These are phyloP conservation scores for Fraxinus cuspidata DNA, from an alignment of 257 asterid species.

Conservation along the genomic window DNA sequence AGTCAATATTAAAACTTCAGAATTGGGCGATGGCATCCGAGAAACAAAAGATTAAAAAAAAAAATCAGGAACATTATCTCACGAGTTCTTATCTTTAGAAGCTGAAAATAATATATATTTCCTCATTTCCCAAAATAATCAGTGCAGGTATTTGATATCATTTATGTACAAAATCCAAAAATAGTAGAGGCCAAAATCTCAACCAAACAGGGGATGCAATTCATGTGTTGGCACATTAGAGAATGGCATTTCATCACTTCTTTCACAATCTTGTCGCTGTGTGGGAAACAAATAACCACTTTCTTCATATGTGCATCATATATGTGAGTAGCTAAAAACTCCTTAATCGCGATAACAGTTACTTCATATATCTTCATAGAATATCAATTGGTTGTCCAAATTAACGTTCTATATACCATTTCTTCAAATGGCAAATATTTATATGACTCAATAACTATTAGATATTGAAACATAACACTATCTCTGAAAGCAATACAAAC, in stretches of 20 bases:
- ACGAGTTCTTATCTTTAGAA: not conserved
- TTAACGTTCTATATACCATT: too few relatives aligned
- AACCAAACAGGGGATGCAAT: not conserved
- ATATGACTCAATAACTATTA: too few relatives aligned
- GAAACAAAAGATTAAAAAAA: not conserved
- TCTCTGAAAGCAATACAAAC: not conserved
- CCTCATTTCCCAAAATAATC: not conserved
- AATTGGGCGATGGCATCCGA: not conserved
- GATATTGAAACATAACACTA: not conserved
- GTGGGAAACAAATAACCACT: not conserved
- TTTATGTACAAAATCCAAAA: too few relatives aligned
- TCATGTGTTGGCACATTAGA: not conserved
- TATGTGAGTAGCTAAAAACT: not conserved
- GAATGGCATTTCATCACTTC: too few relatives aligned
- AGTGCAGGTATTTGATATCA: not conserved
- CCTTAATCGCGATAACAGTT: not conserved
- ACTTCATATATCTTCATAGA: not conserved
- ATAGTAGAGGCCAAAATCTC: not conserved
- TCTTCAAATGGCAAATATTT: too few relatives aligned
- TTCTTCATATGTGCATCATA: not conserved
- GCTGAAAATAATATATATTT: not conserved
- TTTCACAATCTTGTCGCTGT: not conserved
- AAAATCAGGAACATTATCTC: not conserved
- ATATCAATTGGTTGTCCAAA: not conserved
- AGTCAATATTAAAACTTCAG: slow-evolving; percentile 1